These are phyloP conservation scores for Neurospora sp. DNA, from an alignment of 495 filamentous ascomycete genomes.

Conservation along the genomic window DNA sequence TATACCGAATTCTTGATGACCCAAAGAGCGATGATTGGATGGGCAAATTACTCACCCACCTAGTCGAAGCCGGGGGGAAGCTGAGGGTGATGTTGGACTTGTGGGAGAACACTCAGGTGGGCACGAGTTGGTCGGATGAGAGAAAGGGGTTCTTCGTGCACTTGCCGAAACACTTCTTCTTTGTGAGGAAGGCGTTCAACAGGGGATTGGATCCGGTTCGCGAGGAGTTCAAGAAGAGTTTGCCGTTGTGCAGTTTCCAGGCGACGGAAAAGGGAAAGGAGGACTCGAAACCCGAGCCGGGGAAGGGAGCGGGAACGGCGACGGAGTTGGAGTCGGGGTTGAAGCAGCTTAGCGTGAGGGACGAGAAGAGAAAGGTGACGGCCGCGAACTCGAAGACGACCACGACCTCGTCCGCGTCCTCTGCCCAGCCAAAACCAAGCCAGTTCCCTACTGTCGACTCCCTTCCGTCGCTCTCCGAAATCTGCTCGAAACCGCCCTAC, in stretches of 20 bases:
- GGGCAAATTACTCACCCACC: conserved; percentile 21
- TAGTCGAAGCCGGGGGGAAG: background rate
- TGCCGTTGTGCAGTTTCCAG: background rate
- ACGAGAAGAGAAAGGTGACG: conserved; percentile 7
- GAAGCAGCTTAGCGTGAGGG: background rate
- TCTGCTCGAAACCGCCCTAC: conserved; percentile 30
- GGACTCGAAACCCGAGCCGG: conserved; percentile 5
- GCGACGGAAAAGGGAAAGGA: background rate
- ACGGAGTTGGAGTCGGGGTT: background rate
- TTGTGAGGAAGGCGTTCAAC: background rate
- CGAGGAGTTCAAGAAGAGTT: background rate
- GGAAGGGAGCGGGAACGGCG: background rate
- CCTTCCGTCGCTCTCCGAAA: conserved; percentile 25
- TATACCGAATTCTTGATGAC: too few species aligned
- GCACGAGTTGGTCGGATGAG: conserved; percentile 16
- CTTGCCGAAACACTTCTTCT: conserved; percentile 12
- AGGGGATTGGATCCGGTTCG: accelerated
- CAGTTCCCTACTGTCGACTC: conserved; percentile 19
- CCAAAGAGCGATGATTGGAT: background rate
- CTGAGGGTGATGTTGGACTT: conserved; percentile 8
- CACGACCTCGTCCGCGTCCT: background rate
- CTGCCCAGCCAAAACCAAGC: background rate
- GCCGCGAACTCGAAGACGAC: conserved; percentile 20
- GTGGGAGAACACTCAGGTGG: background rate
- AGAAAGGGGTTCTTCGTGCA: conserved; percentile 18